Evolutionary conservation across 2,329 filamentous ascomycete genomes (phyloP), one percentile per base, ranked within the genome.

Genomic region (Botrytis squamosa): DNA sequence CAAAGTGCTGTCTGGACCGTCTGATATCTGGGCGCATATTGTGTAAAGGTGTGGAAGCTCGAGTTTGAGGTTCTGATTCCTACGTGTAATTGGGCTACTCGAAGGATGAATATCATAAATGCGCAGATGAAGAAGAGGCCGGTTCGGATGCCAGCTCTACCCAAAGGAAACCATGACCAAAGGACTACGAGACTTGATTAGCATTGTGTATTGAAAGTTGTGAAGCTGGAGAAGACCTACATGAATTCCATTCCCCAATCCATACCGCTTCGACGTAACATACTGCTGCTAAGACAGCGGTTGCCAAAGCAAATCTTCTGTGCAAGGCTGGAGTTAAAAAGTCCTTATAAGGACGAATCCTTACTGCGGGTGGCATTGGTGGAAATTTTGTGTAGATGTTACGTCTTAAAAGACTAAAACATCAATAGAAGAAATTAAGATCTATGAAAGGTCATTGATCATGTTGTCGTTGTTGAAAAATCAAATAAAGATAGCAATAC

Each of bases 311-410:
- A 83, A 98, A 98, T 79, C 94, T 90, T 79, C 93, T 88, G 83
- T 98, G 95, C 76, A 98, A 86, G 70, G 92, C 91, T 68, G 95
- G 95, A 75, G 95, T 97, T 78, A 98, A 85, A 82, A 97, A 97
- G 84, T 97, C 93, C 86, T 86, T 82, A 80, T 84, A 83, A 76
- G 81, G 80, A 77, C 77, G 81, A 77, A 80, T 80, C 77, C 78
- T 75, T 64, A 75, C 74, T 55, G 80, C 75, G 75, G 80, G 77
- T 73, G 83, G 79, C 79, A 81, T 57, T 81, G 72, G 68, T 78
- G 74, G 69, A 36, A 60, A 62, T 33, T 55, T 36, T 49, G 33
- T 59, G 36, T 55, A 72, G 63, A 55, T 36, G 40, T n/a, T 46
- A 33, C 40, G 29, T 29, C 44, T 49, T 49, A 63, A 38, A 59